Evolutionary conservation across 2,329 filamentous ascomycete genomes (phyloP).

Genomic region (Colletotrichum endophyticum): DNA sequence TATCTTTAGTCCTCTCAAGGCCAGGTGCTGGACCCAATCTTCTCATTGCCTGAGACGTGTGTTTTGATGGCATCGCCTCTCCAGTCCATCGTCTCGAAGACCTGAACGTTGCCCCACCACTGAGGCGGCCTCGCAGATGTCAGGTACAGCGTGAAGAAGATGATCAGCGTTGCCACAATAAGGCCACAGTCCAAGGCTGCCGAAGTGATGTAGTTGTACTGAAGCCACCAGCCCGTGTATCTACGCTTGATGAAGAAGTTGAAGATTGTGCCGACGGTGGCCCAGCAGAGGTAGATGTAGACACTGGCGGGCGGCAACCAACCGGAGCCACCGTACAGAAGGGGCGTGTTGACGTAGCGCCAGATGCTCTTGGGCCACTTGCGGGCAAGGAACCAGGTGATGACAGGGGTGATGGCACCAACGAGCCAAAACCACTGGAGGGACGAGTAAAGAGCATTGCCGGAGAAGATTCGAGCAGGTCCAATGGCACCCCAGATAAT

Average conservation of each 20-base stretch:
- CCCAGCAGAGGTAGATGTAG: slow-evolving; percentile 76
- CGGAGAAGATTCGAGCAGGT: slow-evolving; percentile 71
- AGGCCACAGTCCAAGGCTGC: slow-evolving; percentile 74
- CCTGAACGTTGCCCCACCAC: slow-evolving; percentile 67
- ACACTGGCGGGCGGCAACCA: slow-evolving; percentile 72
- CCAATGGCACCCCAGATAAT: slow-evolving; percentile 78
- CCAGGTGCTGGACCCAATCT: slow-evolving; percentile 57
- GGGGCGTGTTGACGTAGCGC: slow-evolving; percentile 70
- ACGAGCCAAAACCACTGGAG: slow-evolving; percentile 77
- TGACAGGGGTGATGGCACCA: slow-evolving; percentile 65
- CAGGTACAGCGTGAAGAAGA: slow-evolving; percentile 72
- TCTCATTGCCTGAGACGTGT: slow-evolving; percentile 45
- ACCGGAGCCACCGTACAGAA: slow-evolving; percentile 70
- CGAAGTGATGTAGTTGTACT: slow-evolving; percentile 79
- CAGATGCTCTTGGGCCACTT: slow-evolving; percentile 65
- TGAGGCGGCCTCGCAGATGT: slow-evolving; percentile 58
- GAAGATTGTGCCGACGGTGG: slow-evolving; percentile 69
- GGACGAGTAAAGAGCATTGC: slow-evolving; percentile 63
- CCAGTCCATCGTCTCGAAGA: slow-evolving; percentile 52
- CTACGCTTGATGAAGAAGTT: slow-evolving; percentile 70
- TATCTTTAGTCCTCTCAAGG: slow-evolving; percentile 30
- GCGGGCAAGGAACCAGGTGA: slow-evolving; percentile 68
- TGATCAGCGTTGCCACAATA: slow-evolving; percentile 68
- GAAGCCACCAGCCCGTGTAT: slow-evolving; percentile 76
- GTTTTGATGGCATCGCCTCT: slow-evolving; percentile 46